These are phyloP conservation scores for Entonaema liquescens DNA, from an alignment of 495 filamentous ascomycete genomes.

Conservation along the genomic window DNA sequence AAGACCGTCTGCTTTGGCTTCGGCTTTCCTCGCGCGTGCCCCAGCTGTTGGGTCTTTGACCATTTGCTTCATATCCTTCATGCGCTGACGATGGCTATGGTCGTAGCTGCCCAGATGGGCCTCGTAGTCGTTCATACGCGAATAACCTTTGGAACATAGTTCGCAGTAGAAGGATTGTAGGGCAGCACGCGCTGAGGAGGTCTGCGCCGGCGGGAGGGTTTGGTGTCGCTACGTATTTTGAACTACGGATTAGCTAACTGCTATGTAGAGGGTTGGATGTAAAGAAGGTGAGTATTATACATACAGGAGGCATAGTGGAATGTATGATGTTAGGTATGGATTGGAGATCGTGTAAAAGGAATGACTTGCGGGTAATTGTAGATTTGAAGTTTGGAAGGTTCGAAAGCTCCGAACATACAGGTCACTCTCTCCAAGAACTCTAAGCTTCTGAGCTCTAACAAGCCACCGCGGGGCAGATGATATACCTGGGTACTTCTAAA, in stretches of 20 bases:
- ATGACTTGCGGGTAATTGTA: no score
- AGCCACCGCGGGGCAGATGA: no score
- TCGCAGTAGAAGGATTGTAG: conserved; percentile 89
- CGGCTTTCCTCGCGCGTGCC: conserved; percentile 71
- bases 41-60: conserved; percentile 65
- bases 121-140: conserved; percentile 75
- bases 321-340: neutral
- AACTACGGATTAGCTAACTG: conserved; percentile 4
- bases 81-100: conserved; percentile 72
- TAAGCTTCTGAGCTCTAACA: no score
- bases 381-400: neutral
- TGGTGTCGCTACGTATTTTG: conserved; percentile 50
- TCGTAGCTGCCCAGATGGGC: conserved; percentile 75
- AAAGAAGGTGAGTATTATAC: neutral
- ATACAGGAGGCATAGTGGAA: conserved; percentile 50
- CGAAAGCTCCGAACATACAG: neutral
- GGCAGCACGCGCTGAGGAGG: conserved; percentile 86
- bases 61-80: conserved; percentile 74
- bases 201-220: conserved; percentile 68
- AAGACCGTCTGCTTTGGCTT: conserved; percentile 72
- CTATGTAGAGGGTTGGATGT: neutral
- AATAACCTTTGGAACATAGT: conserved; percentile 74
- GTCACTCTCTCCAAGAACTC: no score
- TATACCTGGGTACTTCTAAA: no score
- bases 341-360: no score